Evolutionary conservation across 768 basidiomycete species (phyloP).

Genomic region (Fibroporia radiculosa): DNA sequence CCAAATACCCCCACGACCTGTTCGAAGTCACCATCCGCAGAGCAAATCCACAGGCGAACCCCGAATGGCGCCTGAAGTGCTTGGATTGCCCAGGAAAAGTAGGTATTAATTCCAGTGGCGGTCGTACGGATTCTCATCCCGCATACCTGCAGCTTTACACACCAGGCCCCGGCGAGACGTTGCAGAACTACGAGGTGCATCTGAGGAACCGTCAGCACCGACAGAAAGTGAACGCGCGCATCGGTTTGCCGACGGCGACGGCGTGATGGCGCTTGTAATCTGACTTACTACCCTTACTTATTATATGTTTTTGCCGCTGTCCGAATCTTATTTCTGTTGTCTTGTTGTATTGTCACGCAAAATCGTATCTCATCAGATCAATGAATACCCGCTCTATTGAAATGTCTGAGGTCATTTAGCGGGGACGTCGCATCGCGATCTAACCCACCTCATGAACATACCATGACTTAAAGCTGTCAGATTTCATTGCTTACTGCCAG

Average conservation of each 20-base stretch:
- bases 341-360: too few species aligned
- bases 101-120: slow-evolving; percentile 14
- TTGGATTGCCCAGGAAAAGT: slow-evolving; percentile 93
- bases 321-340: too few species aligned
- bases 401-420: too few species aligned
- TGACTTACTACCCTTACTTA: too few species aligned
- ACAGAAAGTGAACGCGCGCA: slow-evolving; percentile 58
- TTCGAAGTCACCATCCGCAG: slow-evolving; percentile 73
- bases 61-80: slow-evolving; percentile 91
- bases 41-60: slow-evolving; percentile 33
- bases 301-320: too few species aligned
- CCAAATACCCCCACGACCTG: slow-evolving; percentile 70
- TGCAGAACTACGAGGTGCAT: slow-evolving; percentile 90
- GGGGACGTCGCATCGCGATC: too few species aligned
- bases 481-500: too few species aligned
- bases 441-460: too few species aligned
- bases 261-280: too few species aligned
- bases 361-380: too few species aligned
- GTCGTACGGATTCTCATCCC: slow-evolving; percentile 3
- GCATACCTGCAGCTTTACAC: slow-evolving; percentile 63
- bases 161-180: slow-evolving; percentile 79
- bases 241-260: slow-evolving; percentile 9
- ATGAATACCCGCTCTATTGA: too few species aligned
- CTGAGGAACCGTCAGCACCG: slow-evolving; percentile 80
- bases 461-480: too few species aligned